Percentiles rank a stretch among this genome's conserved stretches.
These are phyloP conservation scores for Phytophthora pistaciae DNA, from an alignment of 352 stramenopile species.

Conservation along the genomic window DNA sequence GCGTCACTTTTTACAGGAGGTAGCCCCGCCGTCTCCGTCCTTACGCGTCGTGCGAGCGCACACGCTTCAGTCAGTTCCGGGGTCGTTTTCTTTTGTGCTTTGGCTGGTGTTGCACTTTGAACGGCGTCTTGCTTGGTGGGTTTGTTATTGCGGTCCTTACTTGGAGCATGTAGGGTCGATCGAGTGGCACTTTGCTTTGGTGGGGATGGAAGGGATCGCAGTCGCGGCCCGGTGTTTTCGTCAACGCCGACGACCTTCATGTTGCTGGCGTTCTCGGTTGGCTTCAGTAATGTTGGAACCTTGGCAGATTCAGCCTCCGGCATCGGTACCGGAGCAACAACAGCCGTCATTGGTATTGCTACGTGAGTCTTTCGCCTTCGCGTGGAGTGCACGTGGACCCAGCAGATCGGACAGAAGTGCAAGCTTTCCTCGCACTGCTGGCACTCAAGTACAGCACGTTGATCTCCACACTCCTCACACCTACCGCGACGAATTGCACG, in stretches of 20 bases:
- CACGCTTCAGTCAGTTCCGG: slow-evolving; percentile 25
- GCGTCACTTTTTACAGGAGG: not conserved
- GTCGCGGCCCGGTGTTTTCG: slow-evolving; percentile 1
- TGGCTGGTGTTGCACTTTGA: slow-evolving; percentile 4
- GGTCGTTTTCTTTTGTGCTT: not conserved
- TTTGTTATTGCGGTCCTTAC: not conserved
- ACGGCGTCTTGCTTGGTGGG: not conserved
- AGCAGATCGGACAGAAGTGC: slow-evolving; percentile 80
- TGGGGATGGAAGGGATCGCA: slow-evolving; percentile 17
- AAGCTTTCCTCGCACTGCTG: slow-evolving; percentile 69
- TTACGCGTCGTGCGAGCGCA: slow-evolving; percentile 26
- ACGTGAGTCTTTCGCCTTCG: slow-evolving; percentile 62
- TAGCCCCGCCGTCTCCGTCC: slow-evolving; percentile 9
- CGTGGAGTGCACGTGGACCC: slow-evolving; percentile 79
- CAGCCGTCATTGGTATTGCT: slow-evolving; percentile 64
- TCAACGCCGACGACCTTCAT: not conserved
- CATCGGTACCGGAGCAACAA: slow-evolving; percentile 11
- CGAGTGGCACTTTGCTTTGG: slow-evolving; percentile 14
- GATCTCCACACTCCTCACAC: slow-evolving; percentile 80
- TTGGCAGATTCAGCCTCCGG: slow-evolving; percentile 5
- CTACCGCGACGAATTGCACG: slow-evolving; percentile 71
- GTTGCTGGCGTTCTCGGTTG: slow-evolving; percentile 1
- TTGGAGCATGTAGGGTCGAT: slow-evolving; percentile 6
- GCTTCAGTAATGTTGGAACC: not conserved
- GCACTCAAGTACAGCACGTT: slow-evolving; percentile 73